Conservation (phyloP, 2,329 filamentous ascomycete genomes). For the Aureobasidium lini region DNA sequence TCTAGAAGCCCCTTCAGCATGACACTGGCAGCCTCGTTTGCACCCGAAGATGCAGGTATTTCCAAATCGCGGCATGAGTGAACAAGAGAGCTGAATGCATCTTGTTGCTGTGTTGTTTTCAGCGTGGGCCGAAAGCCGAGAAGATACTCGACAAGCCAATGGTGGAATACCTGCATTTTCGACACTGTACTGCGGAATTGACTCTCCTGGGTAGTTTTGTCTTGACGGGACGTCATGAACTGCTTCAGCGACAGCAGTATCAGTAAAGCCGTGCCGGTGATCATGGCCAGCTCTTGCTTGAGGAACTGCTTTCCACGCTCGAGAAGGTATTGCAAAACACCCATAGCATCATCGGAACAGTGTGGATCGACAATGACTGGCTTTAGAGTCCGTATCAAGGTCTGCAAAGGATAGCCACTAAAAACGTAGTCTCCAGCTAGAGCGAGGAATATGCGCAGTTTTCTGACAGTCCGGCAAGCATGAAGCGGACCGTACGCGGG, state of each 20-base stretch:
- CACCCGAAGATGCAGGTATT: slow-evolving; percentile 60
- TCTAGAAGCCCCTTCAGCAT: slow-evolving; percentile 72
- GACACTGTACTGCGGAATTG: slow-evolving; percentile 71
- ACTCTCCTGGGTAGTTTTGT: slow-evolving; percentile 76
- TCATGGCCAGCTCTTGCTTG: slow-evolving; percentile 59
- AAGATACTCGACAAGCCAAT: slow-evolving; percentile 69
- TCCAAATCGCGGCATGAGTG: slow-evolving; percentile 61
- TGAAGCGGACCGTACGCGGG: slow-evolving; percentile 79
- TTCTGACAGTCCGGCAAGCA: slow-evolving; percentile 77
- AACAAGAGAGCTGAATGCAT: slow-evolving; percentile 57
- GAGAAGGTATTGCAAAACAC: slow-evolving; percentile 78
- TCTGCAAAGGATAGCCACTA: slow-evolving; percentile 75
- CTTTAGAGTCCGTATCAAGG: slow-evolving; percentile 74
- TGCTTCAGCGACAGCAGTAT: slow-evolving; percentile 69
- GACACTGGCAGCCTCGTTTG: slow-evolving; percentile 66
- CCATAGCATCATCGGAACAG: slow-evolving; percentile 85
- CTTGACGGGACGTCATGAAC: slow-evolving; percentile 66
- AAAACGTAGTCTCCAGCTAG: slow-evolving; percentile 67
- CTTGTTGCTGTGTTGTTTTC: slow-evolving; percentile 26
- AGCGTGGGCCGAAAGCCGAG: slow-evolving; percentile 40
- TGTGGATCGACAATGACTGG: slow-evolving; percentile 74
- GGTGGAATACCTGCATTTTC: slow-evolving; percentile 67
- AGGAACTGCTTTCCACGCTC: slow-evolving; percentile 60
- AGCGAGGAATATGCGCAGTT: slow-evolving; percentile 72
- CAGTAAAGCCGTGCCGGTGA: slow-evolving; percentile 72